Evolutionary conservation across 2,329 filamentous ascomycete genomes (phyloP), one percentile per base, ranked within the genome.

Genomic region (Fusarium setosum): DNA sequence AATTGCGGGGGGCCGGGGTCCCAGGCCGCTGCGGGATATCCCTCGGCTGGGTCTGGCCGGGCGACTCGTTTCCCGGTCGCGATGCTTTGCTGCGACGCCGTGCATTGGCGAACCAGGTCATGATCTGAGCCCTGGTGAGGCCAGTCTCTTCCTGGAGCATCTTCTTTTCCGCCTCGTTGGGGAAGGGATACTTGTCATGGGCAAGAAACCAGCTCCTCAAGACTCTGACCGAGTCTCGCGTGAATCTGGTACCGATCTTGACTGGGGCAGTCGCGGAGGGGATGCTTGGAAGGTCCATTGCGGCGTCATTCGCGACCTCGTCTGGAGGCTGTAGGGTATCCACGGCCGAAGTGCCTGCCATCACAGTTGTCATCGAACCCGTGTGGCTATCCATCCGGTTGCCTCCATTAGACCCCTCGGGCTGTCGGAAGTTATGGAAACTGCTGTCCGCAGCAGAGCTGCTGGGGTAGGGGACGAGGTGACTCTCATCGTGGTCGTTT

Each of bases 71-170:
- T 13, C 20, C 20, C n/a, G 44, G 24, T 9, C n/a, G 41, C 44
- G 4, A 31, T 35, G 90, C 87, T 80, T 95, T 96, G 67, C 90
- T 88, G 63, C 93, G 85, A 56, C 93, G 87, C 40, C 93, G 87
- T 53, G 92, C 92, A 76, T 96, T 96, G 59, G 93, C 92, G 45
- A 96, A 86, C 93, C 93, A 96, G 75, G 95, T 96, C n/a, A 88
- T 88, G 63, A 96, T 93, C 74, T 97, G 93, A 12, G 85, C 90
- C 69, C 90, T 86, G 73, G 86, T 92, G 26, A 97, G 83, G 8
- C 92, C 92, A 1, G 93, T 96, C 67, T 89, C 85, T 50, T 85
- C 83, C 75, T 92, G 89, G 21, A 97, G 82, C 54, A 86, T 84
- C 61, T 92, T 90, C 73, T 93, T 94, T 73, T 96, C 91, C 47